phyloP scores from a whole-genome alignment of 75 land plant genomes.

The Cupressus sempervirens region DNA sequence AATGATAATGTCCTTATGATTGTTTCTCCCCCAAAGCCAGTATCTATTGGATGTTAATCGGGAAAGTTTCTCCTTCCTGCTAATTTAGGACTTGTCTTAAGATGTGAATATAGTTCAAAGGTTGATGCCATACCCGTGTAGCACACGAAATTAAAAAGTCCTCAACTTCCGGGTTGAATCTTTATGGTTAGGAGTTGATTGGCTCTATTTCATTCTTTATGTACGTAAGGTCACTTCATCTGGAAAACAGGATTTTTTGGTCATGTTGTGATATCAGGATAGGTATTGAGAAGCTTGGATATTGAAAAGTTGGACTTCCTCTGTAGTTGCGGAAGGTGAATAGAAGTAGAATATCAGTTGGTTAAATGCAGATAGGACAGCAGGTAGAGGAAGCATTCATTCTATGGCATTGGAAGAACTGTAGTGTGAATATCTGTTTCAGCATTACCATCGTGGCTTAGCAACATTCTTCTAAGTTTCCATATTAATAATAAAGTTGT shows the following conservation, averaged over 20 bases:
- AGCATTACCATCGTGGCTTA: too few species aligned
- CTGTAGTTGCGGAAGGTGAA: too few species aligned
- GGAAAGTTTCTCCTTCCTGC: constrained; percentile 71
- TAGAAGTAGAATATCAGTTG: too few species aligned
- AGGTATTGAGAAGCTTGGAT: not conserved
- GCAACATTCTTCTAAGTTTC: too few species aligned
- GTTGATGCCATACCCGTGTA: constrained; percentile 84
- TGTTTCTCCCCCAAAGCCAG: constrained; percentile 82
- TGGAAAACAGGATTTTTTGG: not conserved
- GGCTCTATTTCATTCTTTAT: not conserved
- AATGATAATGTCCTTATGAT: constrained; percentile 97
- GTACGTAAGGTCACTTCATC: constrained; percentile 9
- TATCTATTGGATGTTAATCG: constrained; percentile 97
- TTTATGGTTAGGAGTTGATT: constrained; percentile 2
- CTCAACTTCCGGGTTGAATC: constrained; percentile 5
- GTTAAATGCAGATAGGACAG: too few species aligned
- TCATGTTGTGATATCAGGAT: not conserved
- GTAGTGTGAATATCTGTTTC: too few species aligned
- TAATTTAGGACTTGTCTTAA: constrained; percentile 71
- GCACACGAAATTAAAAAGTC: not conserved
- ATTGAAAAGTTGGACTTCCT: too few species aligned
- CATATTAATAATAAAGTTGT: too few species aligned
- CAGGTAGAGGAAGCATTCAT: too few species aligned
- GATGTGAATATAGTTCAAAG: constrained; percentile 81
- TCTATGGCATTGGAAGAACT: too few species aligned